Base-by-base conservation (phyloP, 768 basidiomycete species). In the Pleurotus cornucopiae region DNA sequence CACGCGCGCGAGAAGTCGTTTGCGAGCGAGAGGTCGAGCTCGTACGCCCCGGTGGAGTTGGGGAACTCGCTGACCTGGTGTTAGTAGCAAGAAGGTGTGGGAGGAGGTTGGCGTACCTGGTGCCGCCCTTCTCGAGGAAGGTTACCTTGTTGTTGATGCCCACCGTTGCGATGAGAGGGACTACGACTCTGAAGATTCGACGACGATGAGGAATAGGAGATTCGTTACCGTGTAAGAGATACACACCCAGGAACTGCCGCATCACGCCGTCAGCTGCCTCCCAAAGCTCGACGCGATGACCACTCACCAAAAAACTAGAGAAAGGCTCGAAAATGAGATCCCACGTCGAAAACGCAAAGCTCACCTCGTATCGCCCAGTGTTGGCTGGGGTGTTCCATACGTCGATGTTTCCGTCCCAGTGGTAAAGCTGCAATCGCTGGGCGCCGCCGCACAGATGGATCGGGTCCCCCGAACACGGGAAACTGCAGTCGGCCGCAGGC, bases 101-200 rank as follows among this genome's bases (percentile, higher is more conserved):
- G 20, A 48, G 25, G 6, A 12, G 21, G 26, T 20, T 3, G 16
- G 57, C 74, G 21, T 64, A 80, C 79, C 77, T 76, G 20, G 88
- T 89, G 6, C 88, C 86, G 2, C 54, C 70, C 66, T 91, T 92
- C 68, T 92, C 89, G 5, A 92, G 72, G 72, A 91, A 88, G 1
- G 84, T 80, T 47, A 91, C 84, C 64, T 91, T 92, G 74, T 87
- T 84, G 73, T 91, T 91, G 68, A 88, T 75, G 1, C 89, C 88
- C 34, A 92, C 72, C 0, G 89, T 91, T 2, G 86, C 83, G 39
- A 90, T 80, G 56, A 91, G 72, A 3, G 89, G 88, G 13, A 89
- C 83, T 53, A 89, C 76, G 26, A 89, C 75, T 1, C 89, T 89
- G 30, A 88, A 20, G 46, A 57, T 11, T 46, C 51, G 44, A 41